Evolutionary conservation across 208 protist species (phyloP).

Genomic region (Crithidia sp.): DNA sequence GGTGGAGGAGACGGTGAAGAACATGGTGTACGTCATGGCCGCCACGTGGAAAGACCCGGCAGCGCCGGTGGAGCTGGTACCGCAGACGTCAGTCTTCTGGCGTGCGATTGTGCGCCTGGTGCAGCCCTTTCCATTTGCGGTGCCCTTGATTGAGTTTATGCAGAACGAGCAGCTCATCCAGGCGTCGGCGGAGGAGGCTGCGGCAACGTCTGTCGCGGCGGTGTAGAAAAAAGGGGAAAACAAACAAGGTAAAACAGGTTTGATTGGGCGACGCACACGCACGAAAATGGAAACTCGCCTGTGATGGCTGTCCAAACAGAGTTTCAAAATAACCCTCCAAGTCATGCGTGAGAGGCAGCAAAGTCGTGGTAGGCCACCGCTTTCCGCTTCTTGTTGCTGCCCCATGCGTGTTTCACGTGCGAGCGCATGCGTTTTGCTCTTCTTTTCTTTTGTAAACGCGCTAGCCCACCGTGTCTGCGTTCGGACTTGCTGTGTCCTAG

Average conservation of each 20-base stretch:
- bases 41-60: conserved; percentile 21
- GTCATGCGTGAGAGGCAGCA: too few species aligned
- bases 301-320: not conserved
- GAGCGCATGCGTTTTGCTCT: too few species aligned
- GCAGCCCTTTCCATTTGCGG: conserved; percentile 60
- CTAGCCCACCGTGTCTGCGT: too few species aligned
- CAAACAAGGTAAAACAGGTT: too few species aligned
- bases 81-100: conserved; percentile 41
- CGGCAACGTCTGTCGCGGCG: not conserved
- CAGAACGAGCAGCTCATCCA: conserved; percentile 28
- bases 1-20: conserved; percentile 88
- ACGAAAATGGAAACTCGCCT: not conserved
- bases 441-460: not conserved
- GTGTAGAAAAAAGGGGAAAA: not conserved
- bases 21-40: conserved; percentile 80
- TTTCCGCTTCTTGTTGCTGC: too few species aligned
- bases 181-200: not conserved
- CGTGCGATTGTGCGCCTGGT: conserved; percentile 43
- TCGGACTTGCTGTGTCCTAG: not conserved
- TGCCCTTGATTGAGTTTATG: conserved; percentile 51
- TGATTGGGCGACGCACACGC: not conserved
- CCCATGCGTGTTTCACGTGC: too few species aligned
- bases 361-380: too few species aligned
- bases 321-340: too few species aligned
- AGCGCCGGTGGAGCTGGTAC: conserved; percentile 11